These are phyloP conservation scores for Candolleomyces aberdarensis DNA, from an alignment of 768 basidiomycete species.

Conservation along the genomic window DNA sequence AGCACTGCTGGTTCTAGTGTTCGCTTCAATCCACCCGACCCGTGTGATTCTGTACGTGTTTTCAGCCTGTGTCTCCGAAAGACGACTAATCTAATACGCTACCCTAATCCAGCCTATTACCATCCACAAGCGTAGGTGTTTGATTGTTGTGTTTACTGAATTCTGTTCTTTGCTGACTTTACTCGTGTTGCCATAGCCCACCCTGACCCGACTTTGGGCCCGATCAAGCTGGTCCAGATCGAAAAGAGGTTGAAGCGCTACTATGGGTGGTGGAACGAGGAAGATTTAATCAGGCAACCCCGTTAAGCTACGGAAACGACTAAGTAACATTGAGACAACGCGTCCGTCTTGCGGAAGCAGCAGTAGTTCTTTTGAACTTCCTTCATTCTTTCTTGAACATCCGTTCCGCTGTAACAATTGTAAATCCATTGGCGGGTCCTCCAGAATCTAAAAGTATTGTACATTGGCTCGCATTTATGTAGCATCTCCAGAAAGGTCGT, in stretches of 20 bases:
- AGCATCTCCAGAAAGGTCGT: neutral
- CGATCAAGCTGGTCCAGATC: conserved; percentile 46
- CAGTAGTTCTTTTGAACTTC: neutral
- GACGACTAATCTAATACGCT: neutral
- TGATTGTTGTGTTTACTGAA: neutral
- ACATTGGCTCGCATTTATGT: neutral
- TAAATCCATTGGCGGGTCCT: too few species aligned
- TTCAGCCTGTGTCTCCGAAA: neutral
- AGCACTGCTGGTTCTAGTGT: conserved; percentile 82
- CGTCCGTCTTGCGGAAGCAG: neutral
- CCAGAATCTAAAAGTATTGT: too few species aligned
- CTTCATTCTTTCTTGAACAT: neutral
- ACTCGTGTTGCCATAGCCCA: conserved; percentile 48
- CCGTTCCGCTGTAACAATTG: neutral
- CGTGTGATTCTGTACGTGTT: conserved; percentile 34
- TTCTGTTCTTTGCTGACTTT: conserved; percentile 2
- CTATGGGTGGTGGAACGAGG: conserved; percentile 75
- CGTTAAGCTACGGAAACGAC: neutral
- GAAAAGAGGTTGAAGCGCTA: conserved; percentile 55
- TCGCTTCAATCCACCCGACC: conserved; percentile 72
- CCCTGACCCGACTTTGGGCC: conserved; percentile 64
- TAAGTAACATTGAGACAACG: neutral
- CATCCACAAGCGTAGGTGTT: conserved; percentile 67
- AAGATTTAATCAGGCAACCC: conserved; percentile 33
- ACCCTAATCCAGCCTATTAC: conserved; percentile 52